These are phyloP conservation scores for Trichosanthes cucumerina DNA, from an alignment of 306 rosid genomes.

Conservation along the genomic window DNA sequence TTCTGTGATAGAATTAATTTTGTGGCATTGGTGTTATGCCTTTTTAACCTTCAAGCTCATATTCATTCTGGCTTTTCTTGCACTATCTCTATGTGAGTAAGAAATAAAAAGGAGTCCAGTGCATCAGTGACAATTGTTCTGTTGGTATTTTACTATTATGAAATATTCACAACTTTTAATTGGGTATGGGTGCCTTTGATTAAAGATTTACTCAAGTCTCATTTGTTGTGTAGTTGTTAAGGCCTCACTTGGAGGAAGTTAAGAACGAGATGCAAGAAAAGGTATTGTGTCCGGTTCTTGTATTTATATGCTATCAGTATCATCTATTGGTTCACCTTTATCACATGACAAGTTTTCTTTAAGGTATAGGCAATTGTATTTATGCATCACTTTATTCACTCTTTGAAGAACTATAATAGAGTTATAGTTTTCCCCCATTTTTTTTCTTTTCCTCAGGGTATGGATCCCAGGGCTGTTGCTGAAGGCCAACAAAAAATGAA, in stretches of 20 bases:
- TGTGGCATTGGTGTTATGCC: neutral
- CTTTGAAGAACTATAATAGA: neutral
- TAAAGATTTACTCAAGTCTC: neutral
- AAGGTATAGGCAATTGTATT: neutral
- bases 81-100: neutral
- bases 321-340: neutral
- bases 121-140: neutral
- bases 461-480: slow-evolving; percentile 30
- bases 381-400: neutral
- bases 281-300: slow-evolving; percentile 32
- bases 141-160: neutral
- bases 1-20: neutral
- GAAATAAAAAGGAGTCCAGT: neutral
- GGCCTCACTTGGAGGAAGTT: slow-evolving; percentile 58
- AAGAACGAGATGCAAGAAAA: slow-evolving; percentile 39
- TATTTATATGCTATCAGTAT: slow-evolving; percentile 1
- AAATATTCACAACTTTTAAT: neutral
- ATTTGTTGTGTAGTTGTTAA: slow-evolving; percentile 48
- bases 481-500: slow-evolving; percentile 31
- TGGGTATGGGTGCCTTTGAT: neutral
- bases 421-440: neutral
- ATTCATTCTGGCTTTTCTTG: neutral
- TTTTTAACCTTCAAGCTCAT: neutral
- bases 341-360: neutral
- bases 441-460: slow-evolving; percentile 18